These are phyloP conservation scores for Scopulariopsis brevicaulis DNA, from an alignment of 2,329 filamentous ascomycete genomes.

Conservation along the genomic window DNA sequence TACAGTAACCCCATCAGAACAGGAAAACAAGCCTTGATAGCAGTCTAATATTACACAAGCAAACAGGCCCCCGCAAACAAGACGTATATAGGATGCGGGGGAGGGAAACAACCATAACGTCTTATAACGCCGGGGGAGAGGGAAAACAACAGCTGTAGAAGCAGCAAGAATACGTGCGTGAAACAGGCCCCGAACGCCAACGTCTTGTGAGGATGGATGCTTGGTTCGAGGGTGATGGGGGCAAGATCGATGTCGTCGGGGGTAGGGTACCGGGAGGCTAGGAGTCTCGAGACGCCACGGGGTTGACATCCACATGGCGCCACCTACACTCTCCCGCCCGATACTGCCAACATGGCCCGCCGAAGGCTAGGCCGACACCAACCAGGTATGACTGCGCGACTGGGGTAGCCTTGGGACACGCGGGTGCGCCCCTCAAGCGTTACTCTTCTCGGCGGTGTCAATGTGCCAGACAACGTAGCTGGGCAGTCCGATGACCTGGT, in stretches of 20 bases:
- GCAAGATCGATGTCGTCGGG: too few species aligned
- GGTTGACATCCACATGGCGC: too few species aligned
- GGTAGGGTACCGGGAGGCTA: too few species aligned
- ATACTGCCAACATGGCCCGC: not conserved
- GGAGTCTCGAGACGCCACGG: too few species aligned
- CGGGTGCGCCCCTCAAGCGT: slow-evolving; percentile 31
- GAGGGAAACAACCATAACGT: not conserved
- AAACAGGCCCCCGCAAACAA: not conserved
- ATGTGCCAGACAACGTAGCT: slow-evolving; percentile 99
- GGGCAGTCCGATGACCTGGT: slow-evolving; percentile 80
- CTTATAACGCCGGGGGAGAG: not conserved
- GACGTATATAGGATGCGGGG: not conserved
- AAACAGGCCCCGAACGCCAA: too few species aligned
- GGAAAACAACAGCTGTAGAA: too few species aligned
- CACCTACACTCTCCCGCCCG: not conserved
- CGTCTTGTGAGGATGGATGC: too few species aligned
- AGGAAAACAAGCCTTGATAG: not conserved
- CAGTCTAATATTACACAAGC: slow-evolving; percentile 2
- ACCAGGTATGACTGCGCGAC: not conserved
- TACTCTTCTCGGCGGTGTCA: slow-evolving; percentile 90
- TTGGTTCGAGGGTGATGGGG: too few species aligned
- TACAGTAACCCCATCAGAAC: not conserved
- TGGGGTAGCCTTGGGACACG: not conserved
- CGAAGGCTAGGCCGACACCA: not conserved
- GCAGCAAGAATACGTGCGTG: too few species aligned